These are phyloP conservation scores for Stenocarpella maydis DNA, from an alignment of 2,329 filamentous ascomycete genomes.

Conservation along the genomic window DNA sequence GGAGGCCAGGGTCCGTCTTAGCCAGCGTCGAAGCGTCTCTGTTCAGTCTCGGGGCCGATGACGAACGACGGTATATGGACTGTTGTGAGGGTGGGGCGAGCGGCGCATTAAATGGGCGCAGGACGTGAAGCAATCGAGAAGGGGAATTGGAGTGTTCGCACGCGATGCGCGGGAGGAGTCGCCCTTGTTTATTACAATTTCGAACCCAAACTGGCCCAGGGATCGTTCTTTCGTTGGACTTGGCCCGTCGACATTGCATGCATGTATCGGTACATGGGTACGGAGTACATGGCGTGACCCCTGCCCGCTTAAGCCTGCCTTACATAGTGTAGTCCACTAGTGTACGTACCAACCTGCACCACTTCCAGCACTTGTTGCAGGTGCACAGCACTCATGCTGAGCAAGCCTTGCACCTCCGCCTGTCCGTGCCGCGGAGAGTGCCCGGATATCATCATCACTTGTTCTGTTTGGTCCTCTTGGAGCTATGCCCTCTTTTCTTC, in stretches of 20 bases:
- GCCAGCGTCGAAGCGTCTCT: constrained; percentile 25
- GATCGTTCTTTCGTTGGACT: constrained; percentile 15
- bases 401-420: constrained; percentile 1
- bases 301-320: background rate
- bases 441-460: background rate
- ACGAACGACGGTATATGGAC: constrained; percentile 20
- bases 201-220: constrained; percentile 13
- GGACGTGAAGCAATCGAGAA: constrained; percentile 12
- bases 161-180: constrained; percentile 12
- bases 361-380: background rate
- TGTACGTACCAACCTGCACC: background rate
- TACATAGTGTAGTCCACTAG: too few species aligned
- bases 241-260: background rate
- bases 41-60: constrained; percentile 23
- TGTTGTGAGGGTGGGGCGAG: background rate
- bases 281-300: background rate
- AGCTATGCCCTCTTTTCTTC: background rate
- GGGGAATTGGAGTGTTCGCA: background rate
- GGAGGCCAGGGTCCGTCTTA: constrained; percentile 12
- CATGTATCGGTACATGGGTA: constrained; percentile 20
- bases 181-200: constrained; percentile 27
- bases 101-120: background rate
- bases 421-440: constrained; percentile 18
- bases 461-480: constrained; percentile 4
- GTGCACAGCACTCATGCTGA: background rate